Evolutionary conservation across 2,329 filamentous ascomycete species (phyloP), one percentile per base, ranked within the genome.

Genomic region (Camillea tinctor): DNA sequence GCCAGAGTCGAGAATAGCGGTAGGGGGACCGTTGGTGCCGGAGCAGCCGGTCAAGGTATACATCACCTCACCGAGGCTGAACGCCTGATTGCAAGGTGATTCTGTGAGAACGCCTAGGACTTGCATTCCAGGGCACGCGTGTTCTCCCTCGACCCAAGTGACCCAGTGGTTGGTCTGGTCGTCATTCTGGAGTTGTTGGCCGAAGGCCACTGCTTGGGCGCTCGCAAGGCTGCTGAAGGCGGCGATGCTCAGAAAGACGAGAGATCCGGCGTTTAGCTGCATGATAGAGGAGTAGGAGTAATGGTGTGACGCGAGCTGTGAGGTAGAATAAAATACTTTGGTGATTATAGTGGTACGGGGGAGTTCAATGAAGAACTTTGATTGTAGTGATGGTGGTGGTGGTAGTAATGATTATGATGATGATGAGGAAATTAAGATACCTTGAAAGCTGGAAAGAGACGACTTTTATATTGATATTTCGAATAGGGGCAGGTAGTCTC

Each of bases 151-250:
- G 20, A 55, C 36, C 63, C 61, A 65, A 8, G 24, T 11, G 24
- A 64, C 61, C 63, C 59, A 65, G 54, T 65, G 61, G 55, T 65
- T 65, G 53, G 63, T 59, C 61, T 64, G 61, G 55, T 65, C 61
- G 50, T 54, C 15, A 54, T 64, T 60, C 48, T 60, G 61, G 26
- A 63, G 55, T 24, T 63, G 50, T 53, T 62, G 62, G 36, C 59
- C 62, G 58, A 60, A 63, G 54, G 50, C 24, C 4, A 26, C 24
- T 26, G 24, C 24, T 50, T 61, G 55, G 44, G 63, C 63, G 20
- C 20, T 63, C 7, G 61, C 55, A 21, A 64, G 48, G 57, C 58
- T 50, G 59, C 52, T 60, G 55, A 63, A 60, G 59, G 57, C 55
- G 51, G 59, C 49, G 17, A 64, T 55, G 60, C 62, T 56, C 19